Percentiles rank a stretch among this genome's conserved stretches.
These are phyloP conservation scores for Russula sp. DNA, from an alignment of 768 basidiomycete genomes.

Conservation along the genomic window DNA sequence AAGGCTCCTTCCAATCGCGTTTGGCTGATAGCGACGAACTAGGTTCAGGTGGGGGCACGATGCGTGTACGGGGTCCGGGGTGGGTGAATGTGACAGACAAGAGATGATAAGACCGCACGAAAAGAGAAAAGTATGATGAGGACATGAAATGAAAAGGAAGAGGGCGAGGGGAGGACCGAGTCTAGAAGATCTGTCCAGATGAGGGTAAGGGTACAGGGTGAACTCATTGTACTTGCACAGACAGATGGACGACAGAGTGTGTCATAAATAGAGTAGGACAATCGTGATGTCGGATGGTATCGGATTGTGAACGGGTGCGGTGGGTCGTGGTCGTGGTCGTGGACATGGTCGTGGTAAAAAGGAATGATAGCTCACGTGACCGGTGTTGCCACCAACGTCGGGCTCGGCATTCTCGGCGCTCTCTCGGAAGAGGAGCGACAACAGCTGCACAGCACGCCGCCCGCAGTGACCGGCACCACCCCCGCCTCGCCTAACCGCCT, in stretches of 20 bases:
- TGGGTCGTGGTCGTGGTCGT: too few relatives aligned
- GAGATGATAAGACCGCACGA: background rate
- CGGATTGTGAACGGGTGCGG: too few relatives aligned
- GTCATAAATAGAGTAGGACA: too few relatives aligned
- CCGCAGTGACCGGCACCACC: background rate
- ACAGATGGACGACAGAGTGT: background rate
- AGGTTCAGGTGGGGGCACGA: conserved; percentile 6
- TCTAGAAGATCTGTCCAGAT: conserved; percentile 1
- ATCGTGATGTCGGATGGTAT: too few relatives aligned
- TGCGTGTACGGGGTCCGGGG: conserved; percentile 3
- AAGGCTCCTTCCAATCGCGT: conserved; percentile 1
- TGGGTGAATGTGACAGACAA: conserved; percentile 2
- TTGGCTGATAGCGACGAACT: conserved; percentile 13
- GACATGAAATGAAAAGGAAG: background rate
- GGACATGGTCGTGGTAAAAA: too few relatives aligned
- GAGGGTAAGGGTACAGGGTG: background rate
- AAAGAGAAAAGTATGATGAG: background rate
- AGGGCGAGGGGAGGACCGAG: background rate
- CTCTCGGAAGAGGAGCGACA: background rate
- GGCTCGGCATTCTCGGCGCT: background rate
- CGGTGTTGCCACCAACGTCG: background rate
- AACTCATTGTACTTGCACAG: background rate
- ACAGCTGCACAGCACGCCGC: background rate
- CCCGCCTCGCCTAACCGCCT: background rate
- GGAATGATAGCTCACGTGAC: background rate